phyloP scores from a whole-genome alignment of 495 filamentous ascomycete genomes.

The Neurospora sp. region DNA sequence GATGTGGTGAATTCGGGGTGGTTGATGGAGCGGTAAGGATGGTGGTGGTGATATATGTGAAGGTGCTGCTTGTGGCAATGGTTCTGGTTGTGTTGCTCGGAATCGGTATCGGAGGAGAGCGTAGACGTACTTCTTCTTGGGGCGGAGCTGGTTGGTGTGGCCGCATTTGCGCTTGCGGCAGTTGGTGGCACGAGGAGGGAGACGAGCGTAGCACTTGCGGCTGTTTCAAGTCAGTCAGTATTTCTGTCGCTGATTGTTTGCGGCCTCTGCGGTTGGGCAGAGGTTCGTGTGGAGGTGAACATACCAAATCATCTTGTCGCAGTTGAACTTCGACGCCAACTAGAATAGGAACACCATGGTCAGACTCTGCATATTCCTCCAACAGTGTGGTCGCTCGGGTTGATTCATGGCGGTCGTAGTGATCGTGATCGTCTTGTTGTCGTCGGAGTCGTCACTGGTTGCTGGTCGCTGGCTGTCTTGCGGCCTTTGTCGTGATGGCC shows the following conservation, averaged over 20 bases:
- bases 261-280: background rate
- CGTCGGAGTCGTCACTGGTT: background rate
- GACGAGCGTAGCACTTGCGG: conserved; percentile 99
- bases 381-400: background rate
- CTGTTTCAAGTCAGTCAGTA: background rate
- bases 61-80: background rate
- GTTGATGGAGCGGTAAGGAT: background rate
- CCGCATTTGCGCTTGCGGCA: conserved; percentile 99
- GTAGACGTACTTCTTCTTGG: conserved; percentile 82
- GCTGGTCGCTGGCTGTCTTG: background rate
- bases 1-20: background rate
- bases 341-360: background rate
- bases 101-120: background rate
- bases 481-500: background rate
- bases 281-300: background rate
- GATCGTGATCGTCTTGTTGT: background rate
- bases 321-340: conserved; percentile 96
- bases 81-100: background rate
- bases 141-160: conserved; percentile 98
- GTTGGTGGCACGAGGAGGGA: conserved; percentile 97
- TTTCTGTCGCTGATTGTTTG: background rate
- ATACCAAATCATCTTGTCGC: conserved; percentile 95
- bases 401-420: background rate
- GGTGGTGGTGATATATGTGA: too few species aligned
- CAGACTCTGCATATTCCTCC: background rate